These are phyloP conservation scores for Articulospora tetracladia DNA, from an alignment of 495 filamentous ascomycete genomes.

Conservation along the genomic window DNA sequence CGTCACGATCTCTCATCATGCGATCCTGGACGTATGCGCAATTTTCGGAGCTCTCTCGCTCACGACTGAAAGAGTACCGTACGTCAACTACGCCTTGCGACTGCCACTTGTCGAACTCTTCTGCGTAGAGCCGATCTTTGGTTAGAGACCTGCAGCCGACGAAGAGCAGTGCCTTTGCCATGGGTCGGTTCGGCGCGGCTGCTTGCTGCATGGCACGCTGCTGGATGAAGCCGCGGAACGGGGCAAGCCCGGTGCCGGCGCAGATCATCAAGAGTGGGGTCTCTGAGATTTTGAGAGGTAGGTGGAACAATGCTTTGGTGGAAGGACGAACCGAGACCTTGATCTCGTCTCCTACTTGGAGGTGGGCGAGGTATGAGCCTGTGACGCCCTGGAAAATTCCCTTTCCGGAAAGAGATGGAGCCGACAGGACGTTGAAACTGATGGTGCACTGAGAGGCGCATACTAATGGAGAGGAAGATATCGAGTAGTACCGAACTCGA, in stretches of 20 bases:
- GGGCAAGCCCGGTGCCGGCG: slow-evolving; percentile 50
- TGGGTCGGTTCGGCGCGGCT: slow-evolving; percentile 32
- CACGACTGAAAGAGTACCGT: not conserved
- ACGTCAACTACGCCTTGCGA: slow-evolving; percentile 40
- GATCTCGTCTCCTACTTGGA: slow-evolving; percentile 41
- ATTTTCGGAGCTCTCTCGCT: slow-evolving; percentile 14
- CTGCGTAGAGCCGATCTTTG: slow-evolving; percentile 41
- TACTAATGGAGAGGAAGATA: slow-evolving; percentile 66
- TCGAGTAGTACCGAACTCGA: slow-evolving; percentile 69
- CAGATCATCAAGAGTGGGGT: slow-evolving; percentile 60
- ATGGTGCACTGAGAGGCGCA: slow-evolving; percentile 53
- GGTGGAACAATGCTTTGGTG: slow-evolving; percentile 56
- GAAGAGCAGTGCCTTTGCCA: slow-evolving; percentile 45
- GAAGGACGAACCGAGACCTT: slow-evolving; percentile 42
- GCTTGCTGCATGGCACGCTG: slow-evolving; percentile 42
- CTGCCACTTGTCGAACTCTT: slow-evolving; percentile 42
- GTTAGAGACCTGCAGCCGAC: slow-evolving; percentile 44
- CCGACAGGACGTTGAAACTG: slow-evolving; percentile 50
- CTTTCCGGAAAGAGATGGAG: not conserved
- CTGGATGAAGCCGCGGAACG: slow-evolving; percentile 55
- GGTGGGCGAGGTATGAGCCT: slow-evolving; percentile 45
- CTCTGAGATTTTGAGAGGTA: slow-evolving; percentile 50
- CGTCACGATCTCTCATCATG: slow-evolving; percentile 39
- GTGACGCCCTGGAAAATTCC: slow-evolving; percentile 29
- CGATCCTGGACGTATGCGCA: slow-evolving; percentile 46